phyloP scores from a whole-genome alignment of 2,329 filamentous ascomycete species.

The Aciculosporium take region DNA sequence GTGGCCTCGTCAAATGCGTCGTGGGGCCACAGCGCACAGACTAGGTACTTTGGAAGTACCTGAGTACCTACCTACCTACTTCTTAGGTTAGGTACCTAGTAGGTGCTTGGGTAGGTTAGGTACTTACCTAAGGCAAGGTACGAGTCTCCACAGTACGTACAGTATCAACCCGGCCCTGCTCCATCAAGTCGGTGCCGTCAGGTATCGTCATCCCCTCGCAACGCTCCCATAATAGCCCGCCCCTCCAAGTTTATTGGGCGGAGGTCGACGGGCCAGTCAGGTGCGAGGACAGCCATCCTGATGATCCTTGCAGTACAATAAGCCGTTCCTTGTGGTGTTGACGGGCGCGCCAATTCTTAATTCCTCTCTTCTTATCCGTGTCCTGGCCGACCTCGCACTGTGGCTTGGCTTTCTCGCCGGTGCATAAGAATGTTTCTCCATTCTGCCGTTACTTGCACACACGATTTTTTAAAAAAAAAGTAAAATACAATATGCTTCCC shows the following conservation, averaged over 20 bases:
- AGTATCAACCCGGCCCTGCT: no score
- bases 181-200: no score
- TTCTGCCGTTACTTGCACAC: not conserved
- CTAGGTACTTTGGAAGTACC: no score
- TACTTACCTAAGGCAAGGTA: no score
- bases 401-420: not conserved
- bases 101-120: no score
- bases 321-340: not conserved
- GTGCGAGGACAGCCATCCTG: not conserved
- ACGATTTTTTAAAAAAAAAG: not conserved
- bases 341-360: not conserved
- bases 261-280: conserved; percentile 6
- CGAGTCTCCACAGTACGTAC: no score
- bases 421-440: not conserved
- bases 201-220: conserved; percentile 2
- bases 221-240: not conserved
- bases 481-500: not conserved
- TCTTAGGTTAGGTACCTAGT: no score
- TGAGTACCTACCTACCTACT: no score
- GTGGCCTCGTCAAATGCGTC: no score
- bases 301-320: conserved; percentile 1
- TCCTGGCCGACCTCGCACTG: not conserved
- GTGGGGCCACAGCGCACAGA: no score
- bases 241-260: not conserved
- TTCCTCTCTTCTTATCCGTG: not conserved